Base-by-base conservation (phyloP, 352 stramenopile species). In the Globisporangium barbulae region DNA sequence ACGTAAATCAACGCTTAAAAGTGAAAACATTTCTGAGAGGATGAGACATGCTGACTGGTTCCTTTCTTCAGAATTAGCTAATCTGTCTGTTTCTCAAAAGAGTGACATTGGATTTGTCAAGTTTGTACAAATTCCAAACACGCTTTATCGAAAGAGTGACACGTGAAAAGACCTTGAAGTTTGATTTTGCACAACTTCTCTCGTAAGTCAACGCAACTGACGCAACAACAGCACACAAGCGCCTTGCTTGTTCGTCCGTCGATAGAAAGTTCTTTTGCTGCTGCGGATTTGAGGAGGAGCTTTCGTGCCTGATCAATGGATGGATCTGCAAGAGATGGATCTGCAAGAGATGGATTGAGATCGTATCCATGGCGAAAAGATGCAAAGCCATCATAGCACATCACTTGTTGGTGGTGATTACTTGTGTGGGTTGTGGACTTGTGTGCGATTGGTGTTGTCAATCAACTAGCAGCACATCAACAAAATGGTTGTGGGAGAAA, bases 61-160 rank as follows among this genome's bases (percentile, higher is more conserved):
- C 19, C 15, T 39, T 55, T 19, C 52, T 58, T 58, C 52, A 58
- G 52, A 58, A 45, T 45, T 58, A 58, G 52, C 10, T 58, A 31
- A 58, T 58, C 52, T 10, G 33, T 5, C 28, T 28, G 49, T 2
- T 28, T 19, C 49, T 10, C 7, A 17, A 10, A 5, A 52, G 7
- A 57, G 52, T 57, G 52, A 57, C 50, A 12, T 7, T 37, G 19
- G 13, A 33, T 33, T 21, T 35, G 1, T 6, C 5, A 0, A 12
- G 22, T 5, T 33, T 5, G 2, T 17, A 22, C 17, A n/a, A 5
- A n/a, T 19, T 17, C 2, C 2, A 10, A 13, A 3, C 44, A 50
- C 44, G 28, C 17, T 50, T 50, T 5, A 1, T 39, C 35, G 10
- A 12, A 39, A 39, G 35, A 39, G 35, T 39, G 35, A 39, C 35